Conservation (phyloP, 345 rosid genomes). For the Lepidium aucheri region DNA sequence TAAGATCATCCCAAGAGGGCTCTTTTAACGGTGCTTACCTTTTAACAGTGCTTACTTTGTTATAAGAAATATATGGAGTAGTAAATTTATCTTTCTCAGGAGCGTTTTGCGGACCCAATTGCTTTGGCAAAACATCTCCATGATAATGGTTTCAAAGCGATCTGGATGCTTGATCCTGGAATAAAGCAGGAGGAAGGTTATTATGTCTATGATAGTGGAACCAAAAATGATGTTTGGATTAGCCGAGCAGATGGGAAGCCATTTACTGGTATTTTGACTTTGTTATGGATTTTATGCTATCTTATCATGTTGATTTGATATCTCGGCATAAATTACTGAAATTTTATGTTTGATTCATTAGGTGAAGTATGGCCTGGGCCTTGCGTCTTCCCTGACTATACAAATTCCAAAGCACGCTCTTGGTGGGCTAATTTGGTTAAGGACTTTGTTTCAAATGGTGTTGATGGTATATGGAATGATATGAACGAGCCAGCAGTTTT, state of each 20-base stretch:
- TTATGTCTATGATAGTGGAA: slow-evolving; percentile 59
- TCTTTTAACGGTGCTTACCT: background rate
- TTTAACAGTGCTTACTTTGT: background rate
- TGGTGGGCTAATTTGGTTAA: slow-evolving; percentile 89
- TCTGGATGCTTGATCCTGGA: slow-evolving; percentile 98
- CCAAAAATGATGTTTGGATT: slow-evolving; percentile 57
- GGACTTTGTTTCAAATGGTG: slow-evolving; percentile 70
- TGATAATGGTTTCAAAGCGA: slow-evolving; percentile 65
- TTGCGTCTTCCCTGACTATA: slow-evolving; percentile 85
- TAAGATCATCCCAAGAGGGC: background rate
- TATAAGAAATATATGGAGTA: background rate
- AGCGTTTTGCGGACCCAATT: slow-evolving; percentile 57
- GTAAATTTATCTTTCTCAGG: slow-evolving; percentile 38
- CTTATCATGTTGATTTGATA: background rate
- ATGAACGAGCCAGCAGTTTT: slow-evolving; percentile 94
- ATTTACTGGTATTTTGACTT: slow-evolving; percentile 46
- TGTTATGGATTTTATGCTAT: background rate
- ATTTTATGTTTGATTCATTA: slow-evolving; percentile 22
- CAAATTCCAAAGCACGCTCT: slow-evolving; percentile 61
- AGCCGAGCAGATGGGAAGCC: slow-evolving; percentile 55
- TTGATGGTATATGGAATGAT: slow-evolving; percentile 98
- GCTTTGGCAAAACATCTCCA: slow-evolving; percentile 57
- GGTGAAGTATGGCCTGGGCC: slow-evolving; percentile 98
- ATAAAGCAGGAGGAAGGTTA: slow-evolving; percentile 75
- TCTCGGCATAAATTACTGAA: background rate